Evolutionary conservation across 2,329 filamentous ascomycete genomes (phyloP).

Genomic region (Cryoendolithus antarcticus): DNA sequence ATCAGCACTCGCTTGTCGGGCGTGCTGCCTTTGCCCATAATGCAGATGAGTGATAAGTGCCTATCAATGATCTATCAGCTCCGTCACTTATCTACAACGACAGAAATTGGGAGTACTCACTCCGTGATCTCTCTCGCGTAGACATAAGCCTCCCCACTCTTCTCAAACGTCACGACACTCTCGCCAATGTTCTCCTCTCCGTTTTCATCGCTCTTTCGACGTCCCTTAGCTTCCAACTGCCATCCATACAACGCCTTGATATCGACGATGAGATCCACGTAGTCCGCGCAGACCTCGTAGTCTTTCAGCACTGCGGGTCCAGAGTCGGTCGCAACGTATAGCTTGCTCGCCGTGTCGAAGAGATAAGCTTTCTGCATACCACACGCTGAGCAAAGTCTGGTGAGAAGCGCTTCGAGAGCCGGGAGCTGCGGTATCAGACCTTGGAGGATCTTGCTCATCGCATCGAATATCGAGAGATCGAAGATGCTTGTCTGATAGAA

Average conservation of each 20-base stretch:
- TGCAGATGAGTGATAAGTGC: conserved; percentile 69
- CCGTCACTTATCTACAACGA: too few species aligned
- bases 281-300: conserved; percentile 97
- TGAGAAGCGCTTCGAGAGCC: conserved; percentile 85
- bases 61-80: conserved; percentile 25
- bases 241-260: conserved; percentile 91
- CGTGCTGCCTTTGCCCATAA: conserved; percentile 71
- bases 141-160: conserved; percentile 46
- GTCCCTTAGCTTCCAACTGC: conserved; percentile 30
- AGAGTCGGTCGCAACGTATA: conserved; percentile 94
- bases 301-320: conserved; percentile 86
- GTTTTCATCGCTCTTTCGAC: too few species aligned
- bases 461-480: conserved; percentile 96
- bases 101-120: conserved; percentile 28
- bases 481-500: conserved; percentile 98
- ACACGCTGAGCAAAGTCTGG: conserved; percentile 83
- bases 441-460: conserved; percentile 96
- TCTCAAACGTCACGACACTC: conserved; percentile 50
- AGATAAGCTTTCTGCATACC: conserved; percentile 97
- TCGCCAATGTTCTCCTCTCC: conserved; percentile 30
- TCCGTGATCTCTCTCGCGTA: conserved; percentile 56
- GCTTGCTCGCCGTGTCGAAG: conserved; percentile 95
- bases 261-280: conserved; percentile 96
- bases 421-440: conserved; percentile 90
- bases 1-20: conserved; percentile 75